Percentiles rank a stretch among this genome's conserved stretches.
Evolutionary conservation across 345 rosid genomes (phyloP).

Genomic region (Raphanus raphanistrum): DNA sequence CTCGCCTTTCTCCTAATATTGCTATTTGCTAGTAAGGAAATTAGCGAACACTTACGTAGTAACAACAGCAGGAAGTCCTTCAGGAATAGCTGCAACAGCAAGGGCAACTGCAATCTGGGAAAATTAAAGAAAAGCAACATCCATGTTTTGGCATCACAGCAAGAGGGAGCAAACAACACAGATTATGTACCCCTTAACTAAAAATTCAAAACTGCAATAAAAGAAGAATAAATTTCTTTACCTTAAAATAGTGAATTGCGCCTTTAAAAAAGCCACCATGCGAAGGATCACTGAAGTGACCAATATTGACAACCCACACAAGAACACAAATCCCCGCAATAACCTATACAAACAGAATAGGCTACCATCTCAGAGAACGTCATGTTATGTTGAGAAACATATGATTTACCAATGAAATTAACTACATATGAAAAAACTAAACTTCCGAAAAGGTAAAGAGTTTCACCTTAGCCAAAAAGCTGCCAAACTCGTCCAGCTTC

Average conservation of each 20-base stretch:
- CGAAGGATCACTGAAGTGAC: slow-evolving; percentile 93
- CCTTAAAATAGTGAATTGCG: slow-evolving; percentile 98
- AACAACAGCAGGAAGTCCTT: slow-evolving; percentile 99
- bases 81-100: slow-evolving; percentile 99
- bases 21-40: slow-evolving; percentile 14
- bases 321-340: slow-evolving; percentile 96
- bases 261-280: slow-evolving; percentile 96
- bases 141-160: slow-evolving; percentile 15
- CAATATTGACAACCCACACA: slow-evolving; percentile 98
- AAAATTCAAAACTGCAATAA: slow-evolving; percentile 8
- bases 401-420: slow-evolving; percentile 1
- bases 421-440: neutral
- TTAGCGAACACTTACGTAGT: slow-evolving; percentile 74
- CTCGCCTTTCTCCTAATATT: slow-evolving; percentile 12
- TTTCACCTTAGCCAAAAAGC: slow-evolving; percentile 94
- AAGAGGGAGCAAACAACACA: slow-evolving; percentile 5
- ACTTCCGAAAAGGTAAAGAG: slow-evolving; percentile 10
- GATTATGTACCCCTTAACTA: neutral
- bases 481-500: slow-evolving; percentile 98
- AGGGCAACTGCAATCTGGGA: slow-evolving; percentile 98
- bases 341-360: slow-evolving; percentile 54
- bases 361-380: slow-evolving; percentile 7
- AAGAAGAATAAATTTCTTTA: slow-evolving; percentile 33
- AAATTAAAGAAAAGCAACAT: slow-evolving; percentile 38
- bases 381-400: slow-evolving; percentile 7